These are phyloP conservation scores for Gossypium laxum DNA, from an alignment of 441 rosid genomes.

Conservation along the genomic window DNA sequence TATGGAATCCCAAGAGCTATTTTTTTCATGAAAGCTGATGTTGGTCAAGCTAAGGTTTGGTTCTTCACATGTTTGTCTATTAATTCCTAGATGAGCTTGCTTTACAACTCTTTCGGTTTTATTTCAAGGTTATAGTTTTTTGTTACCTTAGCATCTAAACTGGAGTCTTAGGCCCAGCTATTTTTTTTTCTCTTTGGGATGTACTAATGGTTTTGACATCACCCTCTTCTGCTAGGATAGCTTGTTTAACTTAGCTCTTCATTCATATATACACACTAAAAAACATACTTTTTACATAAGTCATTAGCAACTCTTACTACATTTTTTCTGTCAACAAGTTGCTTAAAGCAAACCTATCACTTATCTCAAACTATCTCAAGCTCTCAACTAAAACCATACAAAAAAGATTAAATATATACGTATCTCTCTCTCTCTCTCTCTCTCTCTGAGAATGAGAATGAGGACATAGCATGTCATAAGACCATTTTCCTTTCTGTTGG, in stretches of 20 bases:
- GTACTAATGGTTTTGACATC: neutral
- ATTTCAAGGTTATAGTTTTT: neutral
- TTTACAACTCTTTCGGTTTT: neutral
- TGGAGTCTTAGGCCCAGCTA: neutral
- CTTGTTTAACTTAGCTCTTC: neutral
- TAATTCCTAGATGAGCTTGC: neutral
- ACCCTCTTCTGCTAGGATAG: neutral
- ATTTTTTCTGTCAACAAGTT: neutral
- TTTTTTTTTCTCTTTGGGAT: neutral
- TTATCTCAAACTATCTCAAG: neutral
- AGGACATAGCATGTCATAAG: neutral
- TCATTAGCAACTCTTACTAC: neutral
- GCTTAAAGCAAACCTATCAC: neutral
- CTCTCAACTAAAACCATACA: neutral
- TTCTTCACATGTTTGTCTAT: neutral
- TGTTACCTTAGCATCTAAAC: neutral
- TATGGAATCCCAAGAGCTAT: constrained; percentile 60
- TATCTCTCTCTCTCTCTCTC: no score
- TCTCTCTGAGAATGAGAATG: neutral
- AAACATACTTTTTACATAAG: neutral
- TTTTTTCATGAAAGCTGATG: constrained; percentile 18
- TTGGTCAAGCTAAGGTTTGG: neutral
- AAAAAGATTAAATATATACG: neutral
- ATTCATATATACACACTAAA: neutral
- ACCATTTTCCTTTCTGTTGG: neutral